Percentiles rank a stretch among this genome's conserved stretches.
phyloP scores from a whole-genome alignment of 1,139 yeast genomes.

The Pichia sp. region DNA sequence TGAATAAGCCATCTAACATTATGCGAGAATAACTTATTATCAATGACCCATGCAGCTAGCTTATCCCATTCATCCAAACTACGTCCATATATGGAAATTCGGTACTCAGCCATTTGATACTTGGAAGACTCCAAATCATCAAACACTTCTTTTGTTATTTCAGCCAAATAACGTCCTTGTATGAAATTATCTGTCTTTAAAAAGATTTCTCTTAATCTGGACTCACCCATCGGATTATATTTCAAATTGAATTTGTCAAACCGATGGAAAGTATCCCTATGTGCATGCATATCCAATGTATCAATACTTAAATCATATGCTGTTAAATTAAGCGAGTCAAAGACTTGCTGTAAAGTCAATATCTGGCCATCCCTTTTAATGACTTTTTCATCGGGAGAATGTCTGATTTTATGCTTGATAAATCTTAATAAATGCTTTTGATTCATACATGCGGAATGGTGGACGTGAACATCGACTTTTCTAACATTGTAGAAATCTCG shows the following conservation, averaged over 20 bases:
- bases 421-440: conserved; percentile 93
- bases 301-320: conserved; percentile 96
- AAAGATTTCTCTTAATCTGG: conserved; percentile 91
- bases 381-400: conserved; percentile 81
- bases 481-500: conserved; percentile 97
- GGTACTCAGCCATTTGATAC: conserved; percentile 94
- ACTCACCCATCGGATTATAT: conserved; percentile 97
- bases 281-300: conserved; percentile 98
- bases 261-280: conserved; percentile 94
- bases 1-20: conserved; percentile 97
- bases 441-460: conserved; percentile 98
- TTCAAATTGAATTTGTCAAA: conserved; percentile 96
- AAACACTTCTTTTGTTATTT: conserved; percentile 86
- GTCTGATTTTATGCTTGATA: conserved; percentile 83
- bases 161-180: conserved; percentile 85
- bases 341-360: conserved; percentile 82
- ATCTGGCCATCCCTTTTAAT: conserved; percentile 90
- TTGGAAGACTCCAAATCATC: conserved; percentile 91
- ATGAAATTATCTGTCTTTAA: conserved; percentile 92
- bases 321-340: conserved; percentile 80
- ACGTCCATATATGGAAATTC: conserved; percentile 93
- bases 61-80: conserved; percentile 91
- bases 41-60: conserved; percentile 90
- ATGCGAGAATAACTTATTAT: conserved; percentile 84
- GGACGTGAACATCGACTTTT: conserved; percentile 98